Conservation (phyloP, 2,329 filamentous ascomycete species). For the Colletotrichum destructivum region DNA sequence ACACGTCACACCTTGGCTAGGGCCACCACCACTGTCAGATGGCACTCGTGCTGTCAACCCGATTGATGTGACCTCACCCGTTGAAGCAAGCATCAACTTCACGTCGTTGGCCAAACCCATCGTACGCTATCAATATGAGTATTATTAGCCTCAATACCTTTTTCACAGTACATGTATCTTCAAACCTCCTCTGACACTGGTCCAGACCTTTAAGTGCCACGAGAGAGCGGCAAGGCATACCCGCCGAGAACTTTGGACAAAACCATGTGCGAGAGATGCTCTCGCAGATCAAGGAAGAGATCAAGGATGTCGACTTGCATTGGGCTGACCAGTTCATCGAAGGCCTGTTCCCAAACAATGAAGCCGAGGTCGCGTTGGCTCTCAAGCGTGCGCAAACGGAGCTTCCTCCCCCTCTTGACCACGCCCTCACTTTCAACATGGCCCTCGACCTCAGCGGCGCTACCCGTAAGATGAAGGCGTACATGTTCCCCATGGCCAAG, state of each 20-base stretch:
- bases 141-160: no score
- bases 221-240: neutral
- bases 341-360: neutral
- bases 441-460: neutral
- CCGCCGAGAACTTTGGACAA: neutral
- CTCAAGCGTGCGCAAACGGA: neutral
- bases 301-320: neutral
- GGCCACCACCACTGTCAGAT: no score
- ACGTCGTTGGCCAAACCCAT: no score
- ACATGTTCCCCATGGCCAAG: neutral
- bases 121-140: no score
- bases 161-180: no score
- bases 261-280: neutral
- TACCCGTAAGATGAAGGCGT: neutral
- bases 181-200: no score
- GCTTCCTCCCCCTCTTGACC: neutral
- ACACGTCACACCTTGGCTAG: no score
- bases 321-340: neutral
- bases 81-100: no score
- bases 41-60: no score
- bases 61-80: no score
- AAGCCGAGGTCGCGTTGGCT: neutral
- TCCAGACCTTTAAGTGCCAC: no score
- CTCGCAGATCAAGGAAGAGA: neutral
- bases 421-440: slow-evolving; percentile 5